Conservation (phyloP, 306 rosid species). For the Vigna unguiculata region DNA sequence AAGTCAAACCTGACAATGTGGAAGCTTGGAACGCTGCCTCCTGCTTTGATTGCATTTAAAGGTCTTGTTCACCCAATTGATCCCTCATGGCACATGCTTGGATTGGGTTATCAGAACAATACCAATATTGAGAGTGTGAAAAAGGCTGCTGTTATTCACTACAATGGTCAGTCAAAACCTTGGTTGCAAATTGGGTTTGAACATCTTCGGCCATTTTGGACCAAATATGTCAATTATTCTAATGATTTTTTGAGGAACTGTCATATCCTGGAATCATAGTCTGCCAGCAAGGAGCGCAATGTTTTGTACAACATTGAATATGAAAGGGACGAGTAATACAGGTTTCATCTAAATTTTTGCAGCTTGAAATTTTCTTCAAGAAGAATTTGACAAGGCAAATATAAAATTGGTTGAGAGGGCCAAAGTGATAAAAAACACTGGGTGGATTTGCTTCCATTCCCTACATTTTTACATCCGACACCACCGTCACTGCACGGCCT, state of each 20-base stretch:
- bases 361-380: conserved; percentile 56
- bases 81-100: conserved; percentile 97
- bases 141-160: conserved; percentile 97
- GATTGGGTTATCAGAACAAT: conserved; percentile 94
- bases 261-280: conserved; percentile 89
- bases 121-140: conserved; percentile 72
- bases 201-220: conserved; percentile 98
- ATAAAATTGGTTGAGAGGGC: conserved; percentile 57
- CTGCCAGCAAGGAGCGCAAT: conserved; percentile 41
- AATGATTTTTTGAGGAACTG: conserved; percentile 92
- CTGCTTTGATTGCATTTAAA: conserved; percentile 90
- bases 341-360: conserved; percentile 61
- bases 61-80: conserved; percentile 94
- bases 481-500: conserved; percentile 53
- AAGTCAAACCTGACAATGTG: conserved; percentile 92
- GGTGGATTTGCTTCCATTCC: conserved; percentile 57
- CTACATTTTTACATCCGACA: conserved; percentile 55
- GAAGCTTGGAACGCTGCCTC: conserved; percentile 98
- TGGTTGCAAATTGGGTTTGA: conserved; percentile 98
- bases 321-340: conserved; percentile 49
- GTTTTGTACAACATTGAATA: conserved; percentile 48
- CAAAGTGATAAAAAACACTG: conserved; percentile 45
- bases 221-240: conserved; percentile 91
- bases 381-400: conserved; percentile 55
- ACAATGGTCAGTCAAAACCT: conserved; percentile 97